Percentiles rank a stretch among this genome's conserved stretches.
Conservation (phyloP, 305 asterid genomes). For the Coffea humblotiana region DNA sequence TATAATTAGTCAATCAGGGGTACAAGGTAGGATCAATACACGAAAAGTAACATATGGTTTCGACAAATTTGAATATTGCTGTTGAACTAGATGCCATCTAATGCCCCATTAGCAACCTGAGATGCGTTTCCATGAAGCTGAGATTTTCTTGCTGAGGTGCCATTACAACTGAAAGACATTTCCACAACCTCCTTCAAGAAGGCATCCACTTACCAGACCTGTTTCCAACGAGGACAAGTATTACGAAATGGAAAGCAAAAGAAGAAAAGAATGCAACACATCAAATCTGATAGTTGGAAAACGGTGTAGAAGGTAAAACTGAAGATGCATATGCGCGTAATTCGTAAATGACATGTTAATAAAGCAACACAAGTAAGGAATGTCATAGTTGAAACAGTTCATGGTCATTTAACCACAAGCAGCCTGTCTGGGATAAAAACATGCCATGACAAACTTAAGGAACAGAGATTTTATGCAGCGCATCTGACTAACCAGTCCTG, state of each 20-base stretch:
- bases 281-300: too few species aligned
- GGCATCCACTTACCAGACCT: background rate
- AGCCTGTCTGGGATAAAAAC: too few species aligned
- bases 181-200: background rate
- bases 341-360: slow-evolving; percentile 6
- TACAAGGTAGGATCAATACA: too few species aligned
- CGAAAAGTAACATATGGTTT: background rate
- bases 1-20: background rate
- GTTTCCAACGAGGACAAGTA: background rate
- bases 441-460: too few species aligned
- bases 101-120: slow-evolving; percentile 50
- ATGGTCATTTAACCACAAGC: too few species aligned
- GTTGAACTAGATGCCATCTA: slow-evolving; percentile 55
- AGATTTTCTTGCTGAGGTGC: slow-evolving; percentile 8
- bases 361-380: too few species aligned
- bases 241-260: too few species aligned
- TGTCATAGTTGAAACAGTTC: too few species aligned
- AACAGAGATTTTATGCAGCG: too few species aligned
- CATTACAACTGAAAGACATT: background rate
- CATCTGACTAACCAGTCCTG: background rate
- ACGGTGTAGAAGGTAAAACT: slow-evolving; percentile 1
- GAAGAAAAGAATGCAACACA: too few species aligned
- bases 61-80: slow-evolving; percentile 67
- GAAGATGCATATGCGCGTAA: background rate
- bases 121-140: slow-evolving; percentile 44